phyloP scores from a whole-genome alignment of 371 early-diverging fungal species.

The Caulochytrium protostelioides region DNA sequence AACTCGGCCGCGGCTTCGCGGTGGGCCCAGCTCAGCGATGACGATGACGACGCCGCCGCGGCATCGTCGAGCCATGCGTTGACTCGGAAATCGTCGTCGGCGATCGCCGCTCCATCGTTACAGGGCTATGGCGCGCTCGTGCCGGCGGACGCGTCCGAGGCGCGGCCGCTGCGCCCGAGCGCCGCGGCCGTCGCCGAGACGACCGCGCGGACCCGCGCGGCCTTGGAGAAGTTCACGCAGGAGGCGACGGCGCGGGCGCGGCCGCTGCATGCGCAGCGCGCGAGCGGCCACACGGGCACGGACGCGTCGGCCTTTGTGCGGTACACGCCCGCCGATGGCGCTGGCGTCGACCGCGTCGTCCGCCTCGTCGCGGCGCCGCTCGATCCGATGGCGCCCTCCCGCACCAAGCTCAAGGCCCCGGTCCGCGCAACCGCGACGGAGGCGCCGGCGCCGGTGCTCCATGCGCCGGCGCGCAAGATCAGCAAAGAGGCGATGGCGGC shows the following conservation, averaged over 20 bases:
- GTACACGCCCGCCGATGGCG: slow-evolving; percentile 61
- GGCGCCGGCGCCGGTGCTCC: slow-evolving; percentile 90
- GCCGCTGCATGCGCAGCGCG: neutral
- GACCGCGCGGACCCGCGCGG: slow-evolving; percentile 64
- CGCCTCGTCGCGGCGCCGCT: slow-evolving; percentile 81
- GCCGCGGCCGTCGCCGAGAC: slow-evolving; percentile 56
- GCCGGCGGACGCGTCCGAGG: slow-evolving; percentile 22
- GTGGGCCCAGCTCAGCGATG: too few relatives aligned
- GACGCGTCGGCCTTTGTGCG: slow-evolving; percentile 58
- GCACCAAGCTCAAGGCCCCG: slow-evolving; percentile 72
- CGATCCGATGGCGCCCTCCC: slow-evolving; percentile 90
- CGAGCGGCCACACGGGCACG: slow-evolving; percentile 14
- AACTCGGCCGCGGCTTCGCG: too few relatives aligned
- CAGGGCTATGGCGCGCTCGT: too few relatives aligned
- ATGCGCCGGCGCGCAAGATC: slow-evolving; percentile 86
- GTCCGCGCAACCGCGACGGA: slow-evolving; percentile 70
- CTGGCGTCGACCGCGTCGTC: slow-evolving; percentile 58
- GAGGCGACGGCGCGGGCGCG: neutral
- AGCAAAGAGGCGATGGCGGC: slow-evolving; percentile 81
- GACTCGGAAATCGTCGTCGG: too few relatives aligned
- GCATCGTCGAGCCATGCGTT: too few relatives aligned
- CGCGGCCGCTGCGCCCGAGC: slow-evolving; percentile 48
- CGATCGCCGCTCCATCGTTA: too few relatives aligned
- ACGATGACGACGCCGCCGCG: too few relatives aligned
- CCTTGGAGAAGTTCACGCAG: slow-evolving; percentile 51